These are phyloP conservation scores for Populus tremula DNA, from an alignment of 345 rosid genomes.

Conservation along the genomic window DNA sequence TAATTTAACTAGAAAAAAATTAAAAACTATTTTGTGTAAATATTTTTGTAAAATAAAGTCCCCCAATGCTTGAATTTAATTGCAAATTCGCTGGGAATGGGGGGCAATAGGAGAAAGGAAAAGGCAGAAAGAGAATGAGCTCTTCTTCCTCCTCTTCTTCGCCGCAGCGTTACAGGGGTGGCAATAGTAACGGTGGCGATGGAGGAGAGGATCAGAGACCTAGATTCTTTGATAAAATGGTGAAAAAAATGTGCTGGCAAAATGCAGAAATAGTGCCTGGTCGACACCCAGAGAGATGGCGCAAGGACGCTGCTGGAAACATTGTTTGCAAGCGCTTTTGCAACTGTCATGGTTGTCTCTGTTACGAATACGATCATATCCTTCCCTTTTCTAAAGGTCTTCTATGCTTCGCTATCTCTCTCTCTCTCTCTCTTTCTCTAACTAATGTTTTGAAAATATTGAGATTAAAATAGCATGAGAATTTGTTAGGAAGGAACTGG, in stretches of 20 bases:
- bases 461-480: too few relatives aligned
- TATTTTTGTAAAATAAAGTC: too few relatives aligned
- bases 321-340: slow-evolving; percentile 82
- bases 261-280: slow-evolving; percentile 71
- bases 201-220: slow-evolving; percentile 51
- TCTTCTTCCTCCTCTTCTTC: slow-evolving; percentile 26
- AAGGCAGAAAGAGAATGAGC: slow-evolving; percentile 12
- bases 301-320: slow-evolving; percentile 87
- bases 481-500: too few relatives aligned
- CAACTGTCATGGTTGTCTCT: slow-evolving; percentile 88
- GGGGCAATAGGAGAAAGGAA: not conserved
- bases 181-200: slow-evolving; percentile 3
- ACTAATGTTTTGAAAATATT: not conserved
- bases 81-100: too few relatives aligned
- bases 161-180: slow-evolving; percentile 25
- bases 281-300: slow-evolving; percentile 96
- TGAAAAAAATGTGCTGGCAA: slow-evolving; percentile 73
- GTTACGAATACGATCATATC: slow-evolving; percentile 92
- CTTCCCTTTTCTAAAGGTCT: slow-evolving; percentile 85
- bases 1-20: too few relatives aligned
- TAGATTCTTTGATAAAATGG: slow-evolving; percentile 66
- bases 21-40: too few relatives aligned
- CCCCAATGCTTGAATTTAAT: too few relatives aligned
- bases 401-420: not conserved
- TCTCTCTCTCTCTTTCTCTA: not conserved